Evolutionary conservation across 108 stramenopile genomes (phyloP), one percentile per base, ranked within the genome.

Genomic region (Cyclotella choctawhatcheeana): DNA sequence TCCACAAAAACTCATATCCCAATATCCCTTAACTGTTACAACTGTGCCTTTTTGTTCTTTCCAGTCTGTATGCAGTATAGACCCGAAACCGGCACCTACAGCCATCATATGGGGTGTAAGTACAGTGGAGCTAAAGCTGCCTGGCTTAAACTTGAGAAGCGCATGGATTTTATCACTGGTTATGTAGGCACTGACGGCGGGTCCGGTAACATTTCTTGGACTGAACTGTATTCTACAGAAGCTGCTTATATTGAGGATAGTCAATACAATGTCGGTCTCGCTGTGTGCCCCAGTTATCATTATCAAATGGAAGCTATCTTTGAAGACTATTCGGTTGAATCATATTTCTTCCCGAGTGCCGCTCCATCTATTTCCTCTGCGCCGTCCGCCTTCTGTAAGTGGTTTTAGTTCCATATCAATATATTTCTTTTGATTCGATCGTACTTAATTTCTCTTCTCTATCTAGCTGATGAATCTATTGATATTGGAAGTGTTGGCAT

Each of bases 281-380:
- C 37, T 40, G 37, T 40, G 37, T 10, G 37, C 12, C 12, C 37
- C 6, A 10, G 6, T 64, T 22, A 63, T 54, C 64, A 37, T 17
- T 43, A 37, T 37, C 20, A 25, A 4, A 12, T 29, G 0, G 75
- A 76, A 69, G 68, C 60, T 21, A 44, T 70, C 50, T 76, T 71
- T 22, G 26, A 60, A 20, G 50, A 63, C 32, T 76, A 70, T 31
- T 58, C 48, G 8, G 37, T 63, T 16, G 52, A 64, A 25, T 17
- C n/a, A 12, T 71, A 71, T 50, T 71, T 30, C 45, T 71, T 61
- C 70, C 70, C 70, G n/a, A 71, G 70, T 62, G 70, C 70, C 4
- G 51, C 63, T 47, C 62, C 62, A 13, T 56, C 54, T 33, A 25
- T 29, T 25, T 58, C 64, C n/a, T n/a, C n/a, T n/a, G 32, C 37